These are phyloP conservation scores for Epichloe sylvatica DNA, from an alignment of 2,329 filamentous ascomycete species.

Conservation along the genomic window DNA sequence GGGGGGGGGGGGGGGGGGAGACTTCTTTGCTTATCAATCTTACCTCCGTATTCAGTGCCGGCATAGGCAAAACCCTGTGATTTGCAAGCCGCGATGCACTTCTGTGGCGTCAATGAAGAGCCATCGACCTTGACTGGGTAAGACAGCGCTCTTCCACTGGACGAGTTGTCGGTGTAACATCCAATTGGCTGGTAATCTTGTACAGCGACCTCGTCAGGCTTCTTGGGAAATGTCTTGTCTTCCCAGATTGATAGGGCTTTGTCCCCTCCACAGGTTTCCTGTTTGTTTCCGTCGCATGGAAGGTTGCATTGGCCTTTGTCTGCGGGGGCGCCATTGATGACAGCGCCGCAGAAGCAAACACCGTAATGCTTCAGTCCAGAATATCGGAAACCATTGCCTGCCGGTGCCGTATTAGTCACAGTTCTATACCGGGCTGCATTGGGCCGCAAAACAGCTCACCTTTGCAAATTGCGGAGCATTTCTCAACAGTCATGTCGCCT, in stretches of 20 bases:
- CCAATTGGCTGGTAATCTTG: conserved; percentile 45
- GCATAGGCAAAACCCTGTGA: conserved; percentile 32
- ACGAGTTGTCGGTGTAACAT: conserved; percentile 40
- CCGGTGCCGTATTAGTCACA: not conserved
- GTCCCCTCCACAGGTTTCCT: conserved; percentile 33
- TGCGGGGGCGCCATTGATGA: conserved; percentile 38
- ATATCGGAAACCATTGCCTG: conserved; percentile 35
- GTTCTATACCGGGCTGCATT: not conserved
- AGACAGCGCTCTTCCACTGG: conserved; percentile 29
- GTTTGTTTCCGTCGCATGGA: conserved; percentile 33
- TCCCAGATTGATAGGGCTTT: conserved; percentile 33
- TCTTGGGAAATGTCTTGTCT: conserved; percentile 33
- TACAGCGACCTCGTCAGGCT: conserved; percentile 30
- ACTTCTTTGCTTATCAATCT: too few species aligned
- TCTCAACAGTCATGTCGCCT: conserved; percentile 32
- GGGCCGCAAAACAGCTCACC: conserved; percentile 15
- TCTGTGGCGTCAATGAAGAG: conserved; percentile 26
- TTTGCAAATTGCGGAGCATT: conserved; percentile 35
- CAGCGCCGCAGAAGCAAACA: conserved; percentile 39
- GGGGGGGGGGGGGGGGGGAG: too few species aligned
- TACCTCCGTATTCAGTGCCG: conserved; percentile 26
- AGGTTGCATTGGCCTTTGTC: conserved; percentile 42
- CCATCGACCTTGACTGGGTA: conserved; percentile 26
- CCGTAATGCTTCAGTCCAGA: conserved; percentile 38
- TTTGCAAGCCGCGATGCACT: conserved; percentile 30